Conservation (phyloP, 768 basidiomycete genomes). For the Crepidotus variabilis region DNA sequence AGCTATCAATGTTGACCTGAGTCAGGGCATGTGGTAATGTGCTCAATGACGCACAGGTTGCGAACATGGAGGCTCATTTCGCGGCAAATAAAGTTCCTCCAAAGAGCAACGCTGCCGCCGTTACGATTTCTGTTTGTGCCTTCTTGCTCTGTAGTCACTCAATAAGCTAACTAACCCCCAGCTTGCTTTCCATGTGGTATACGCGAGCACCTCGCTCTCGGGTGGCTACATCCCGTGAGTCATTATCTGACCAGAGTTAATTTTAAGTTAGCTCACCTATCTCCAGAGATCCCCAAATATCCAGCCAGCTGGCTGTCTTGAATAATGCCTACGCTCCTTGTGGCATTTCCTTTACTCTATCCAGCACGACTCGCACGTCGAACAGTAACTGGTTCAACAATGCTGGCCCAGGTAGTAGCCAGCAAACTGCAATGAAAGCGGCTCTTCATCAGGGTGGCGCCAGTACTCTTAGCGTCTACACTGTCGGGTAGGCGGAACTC, state of each 20-base stretch:
- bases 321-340: conserved; percentile 33
- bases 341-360: conserved; percentile 34
- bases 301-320: conserved; percentile 32
- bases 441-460: conserved; percentile 35
- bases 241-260: not conserved
- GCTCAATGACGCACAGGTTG: conserved; percentile 31
- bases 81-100: conserved; percentile 33
- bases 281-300: conserved; percentile 32
- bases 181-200: conserved; percentile 38
- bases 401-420: conserved; percentile 27
- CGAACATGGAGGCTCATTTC: conserved; percentile 38
- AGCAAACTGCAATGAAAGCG: conserved; percentile 43
- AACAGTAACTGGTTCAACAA: conserved; percentile 43
- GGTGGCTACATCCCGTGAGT: conserved; percentile 43
- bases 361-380: conserved; percentile 32
- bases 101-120: conserved; percentile 8
- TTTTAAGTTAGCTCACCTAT: not conserved
- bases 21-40: conserved; percentile 36
- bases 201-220: conserved; percentile 22
- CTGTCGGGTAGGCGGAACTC: conserved; percentile 35
- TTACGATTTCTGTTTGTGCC: conserved; percentile 13
- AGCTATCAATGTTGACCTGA: too few species aligned
- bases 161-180: conserved; percentile 9
- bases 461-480: conserved; percentile 42
- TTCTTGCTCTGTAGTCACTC: not conserved